Evolutionary conservation across 768 basidiomycete species (phyloP).

Genomic region (Leccinum boreale): DNA sequence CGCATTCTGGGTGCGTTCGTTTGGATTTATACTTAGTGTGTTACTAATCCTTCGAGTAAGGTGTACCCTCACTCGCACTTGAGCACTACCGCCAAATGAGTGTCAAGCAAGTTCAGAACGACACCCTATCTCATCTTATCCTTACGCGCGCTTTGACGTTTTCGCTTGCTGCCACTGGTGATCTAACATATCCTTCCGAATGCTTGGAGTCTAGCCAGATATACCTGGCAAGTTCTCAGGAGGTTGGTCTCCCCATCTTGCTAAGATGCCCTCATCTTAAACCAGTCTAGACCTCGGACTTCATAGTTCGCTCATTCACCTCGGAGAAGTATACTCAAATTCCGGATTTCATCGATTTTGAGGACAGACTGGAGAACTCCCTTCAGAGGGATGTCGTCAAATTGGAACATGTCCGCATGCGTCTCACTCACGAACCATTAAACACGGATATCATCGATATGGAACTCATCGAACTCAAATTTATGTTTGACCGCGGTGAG

Average conservation of each 20-base stretch:
- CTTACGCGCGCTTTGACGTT: constrained; percentile 77
- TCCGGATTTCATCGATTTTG: constrained; percentile 79
- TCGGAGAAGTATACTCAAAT: constrained; percentile 88
- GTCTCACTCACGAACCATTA: constrained; percentile 69
- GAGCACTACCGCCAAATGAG: constrained; percentile 78
- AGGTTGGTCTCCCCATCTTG: constrained; percentile 43
- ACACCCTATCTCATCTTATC: constrained; percentile 84
- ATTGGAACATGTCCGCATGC: constrained; percentile 84
- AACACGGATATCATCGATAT: constrained; percentile 72
- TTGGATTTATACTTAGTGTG: neutral
- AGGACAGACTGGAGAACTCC: constrained; percentile 79
- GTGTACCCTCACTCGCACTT: constrained; percentile 66
- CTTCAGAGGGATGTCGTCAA: constrained; percentile 80
- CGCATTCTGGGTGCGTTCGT: constrained; percentile 64
- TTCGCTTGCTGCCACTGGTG: constrained; percentile 71
- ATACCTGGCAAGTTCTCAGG: constrained; percentile 74
- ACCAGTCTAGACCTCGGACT: constrained; percentile 64
- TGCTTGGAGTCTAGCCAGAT: constrained; percentile 79
- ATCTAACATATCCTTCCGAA: constrained; percentile 71
- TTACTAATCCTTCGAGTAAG: constrained; percentile 36
- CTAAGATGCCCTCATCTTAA: constrained; percentile 6
- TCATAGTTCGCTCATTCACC: constrained; percentile 73
- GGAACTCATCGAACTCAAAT: constrained; percentile 82
- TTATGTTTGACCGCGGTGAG: constrained; percentile 73
- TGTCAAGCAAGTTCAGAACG: constrained; percentile 83